These are phyloP conservation scores for Teratosphaeriaceae sp. DNA, from an alignment of 2,329 filamentous ascomycete genomes.

Conservation along the genomic window DNA sequence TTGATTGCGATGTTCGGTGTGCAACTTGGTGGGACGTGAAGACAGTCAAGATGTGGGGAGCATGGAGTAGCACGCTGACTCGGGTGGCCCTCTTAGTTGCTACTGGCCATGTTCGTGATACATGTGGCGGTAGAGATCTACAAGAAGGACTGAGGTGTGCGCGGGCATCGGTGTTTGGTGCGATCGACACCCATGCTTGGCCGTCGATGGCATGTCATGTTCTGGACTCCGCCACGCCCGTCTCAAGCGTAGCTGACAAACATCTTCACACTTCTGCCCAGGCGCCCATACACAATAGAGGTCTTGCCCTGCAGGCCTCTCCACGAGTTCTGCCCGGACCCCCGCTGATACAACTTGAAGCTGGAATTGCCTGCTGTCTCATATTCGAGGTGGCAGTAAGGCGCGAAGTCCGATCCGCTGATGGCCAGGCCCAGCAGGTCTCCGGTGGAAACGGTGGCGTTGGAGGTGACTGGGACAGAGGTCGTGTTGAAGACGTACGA, in stretches of 20 bases:
- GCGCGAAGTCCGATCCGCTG: conserved; percentile 14
- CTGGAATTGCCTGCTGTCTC: not conserved
- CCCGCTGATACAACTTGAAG: conserved; percentile 15
- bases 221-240: too few species aligned
- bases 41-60: not conserved
- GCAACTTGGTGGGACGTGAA: not conserved
- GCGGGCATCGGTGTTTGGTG: too few species aligned
- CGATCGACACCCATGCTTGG: too few species aligned
- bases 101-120: conserved; percentile 12
- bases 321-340: conserved; percentile 17
- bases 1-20: not conserved
- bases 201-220: too few species aligned
- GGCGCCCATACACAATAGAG: conserved; percentile 15
- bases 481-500: conserved; percentile 16
- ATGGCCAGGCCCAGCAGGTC: conserved; percentile 17
- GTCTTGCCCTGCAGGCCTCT: conserved; percentile 14
- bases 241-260: conserved; percentile 16
- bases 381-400: conserved; percentile 21
- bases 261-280: conserved; percentile 18
- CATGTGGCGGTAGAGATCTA: conserved; percentile 14
- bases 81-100: conserved; percentile 7
- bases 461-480: conserved; percentile 13
- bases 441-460: conserved; percentile 15
- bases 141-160: not conserved
- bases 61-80: not conserved